Evolutionary conservation across 495 filamentous ascomycete genomes (phyloP).

Genomic region (Hypoxylon trugodes): DNA sequence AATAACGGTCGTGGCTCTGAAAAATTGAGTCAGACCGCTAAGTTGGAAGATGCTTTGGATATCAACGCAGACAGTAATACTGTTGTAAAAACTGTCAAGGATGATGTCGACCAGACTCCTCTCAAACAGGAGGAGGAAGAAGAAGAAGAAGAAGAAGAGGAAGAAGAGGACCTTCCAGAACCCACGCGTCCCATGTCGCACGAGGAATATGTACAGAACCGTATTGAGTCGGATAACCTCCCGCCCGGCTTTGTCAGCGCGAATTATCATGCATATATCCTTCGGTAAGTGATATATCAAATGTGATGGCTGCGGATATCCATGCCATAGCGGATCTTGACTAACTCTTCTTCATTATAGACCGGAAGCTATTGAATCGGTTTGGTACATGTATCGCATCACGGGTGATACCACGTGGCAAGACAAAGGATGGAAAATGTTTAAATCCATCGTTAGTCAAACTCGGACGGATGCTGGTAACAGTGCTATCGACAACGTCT

Average conservation of each 20-base stretch:
- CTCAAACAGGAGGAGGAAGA: slow-evolving; percentile 34
- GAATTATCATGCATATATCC: slow-evolving; percentile 70
- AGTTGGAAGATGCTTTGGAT: slow-evolving; percentile 24
- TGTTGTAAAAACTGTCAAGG: slow-evolving; percentile 1
- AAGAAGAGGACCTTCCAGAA: slow-evolving; percentile 36
- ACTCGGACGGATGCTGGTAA: slow-evolving; percentile 74
- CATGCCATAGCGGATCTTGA: neutral
- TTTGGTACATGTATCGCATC: slow-evolving; percentile 95
- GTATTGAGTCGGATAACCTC: slow-evolving; percentile 68
- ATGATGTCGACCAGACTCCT: slow-evolving; percentile 35
- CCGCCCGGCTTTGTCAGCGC: slow-evolving; percentile 73
- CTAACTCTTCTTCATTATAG: slow-evolving; percentile 52
- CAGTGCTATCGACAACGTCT: slow-evolving; percentile 80
- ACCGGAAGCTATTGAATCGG: slow-evolving; percentile 93
- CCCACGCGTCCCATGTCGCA: slow-evolving; percentile 61
- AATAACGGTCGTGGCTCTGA: neutral
- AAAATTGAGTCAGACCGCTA: neutral
- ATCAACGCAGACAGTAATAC: slow-evolving; percentile 29
- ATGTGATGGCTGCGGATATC: neutral
- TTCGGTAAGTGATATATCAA: slow-evolving; percentile 63
- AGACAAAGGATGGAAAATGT: slow-evolving; percentile 91
- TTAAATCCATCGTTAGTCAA: slow-evolving; percentile 71
- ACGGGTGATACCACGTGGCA: slow-evolving; percentile 84
- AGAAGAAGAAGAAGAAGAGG: slow-evolving; percentile 19
- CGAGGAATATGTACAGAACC: slow-evolving; percentile 67